These are phyloP conservation scores for Onygenales sp. DNA, from an alignment of 2,329 filamentous ascomycete species.

Conservation along the genomic window DNA sequence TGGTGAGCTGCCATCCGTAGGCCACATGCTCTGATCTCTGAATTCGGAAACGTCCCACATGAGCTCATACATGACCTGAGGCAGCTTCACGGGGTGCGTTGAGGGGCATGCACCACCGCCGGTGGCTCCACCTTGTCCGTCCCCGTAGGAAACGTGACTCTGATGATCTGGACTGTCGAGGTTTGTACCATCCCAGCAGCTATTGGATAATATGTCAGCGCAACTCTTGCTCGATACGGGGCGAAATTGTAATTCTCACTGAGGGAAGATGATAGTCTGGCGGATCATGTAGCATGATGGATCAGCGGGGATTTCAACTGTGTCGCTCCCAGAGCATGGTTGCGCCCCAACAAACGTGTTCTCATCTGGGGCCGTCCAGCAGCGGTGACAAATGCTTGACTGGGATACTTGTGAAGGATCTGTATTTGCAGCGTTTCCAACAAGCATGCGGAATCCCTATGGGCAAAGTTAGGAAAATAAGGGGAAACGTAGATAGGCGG, in stretches of 20 bases:
- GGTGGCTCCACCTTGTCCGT: constrained; percentile 14
- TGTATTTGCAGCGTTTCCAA: not conserved
- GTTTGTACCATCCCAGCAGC: constrained; percentile 24
- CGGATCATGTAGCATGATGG: not conserved
- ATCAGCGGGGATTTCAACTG: not conserved
- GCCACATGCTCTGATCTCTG: not conserved
- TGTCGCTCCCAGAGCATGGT: not conserved
- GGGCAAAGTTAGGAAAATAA: not conserved
- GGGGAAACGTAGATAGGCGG: not conserved
- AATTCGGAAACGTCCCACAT: constrained; percentile 32
- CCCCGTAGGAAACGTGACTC: constrained; percentile 22
- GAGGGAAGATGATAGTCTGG: not conserved
- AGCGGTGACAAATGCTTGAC: not conserved
- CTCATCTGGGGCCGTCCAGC: not conserved
- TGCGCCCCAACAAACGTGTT: not conserved
- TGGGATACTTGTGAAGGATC: not conserved
- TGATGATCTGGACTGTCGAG: constrained; percentile 20
- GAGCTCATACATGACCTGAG: constrained; percentile 51
- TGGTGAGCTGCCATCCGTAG: not conserved
- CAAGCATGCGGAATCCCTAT: not conserved
- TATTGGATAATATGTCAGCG: not conserved
- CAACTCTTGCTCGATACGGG: not conserved
- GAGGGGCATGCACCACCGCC: constrained; percentile 15
- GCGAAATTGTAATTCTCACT: not conserved
- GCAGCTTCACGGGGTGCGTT: constrained; percentile 42